Conservation (phyloP, 2,329 filamentous ascomycete genomes). For the Stagonosporopsis rhizophila region DNA sequence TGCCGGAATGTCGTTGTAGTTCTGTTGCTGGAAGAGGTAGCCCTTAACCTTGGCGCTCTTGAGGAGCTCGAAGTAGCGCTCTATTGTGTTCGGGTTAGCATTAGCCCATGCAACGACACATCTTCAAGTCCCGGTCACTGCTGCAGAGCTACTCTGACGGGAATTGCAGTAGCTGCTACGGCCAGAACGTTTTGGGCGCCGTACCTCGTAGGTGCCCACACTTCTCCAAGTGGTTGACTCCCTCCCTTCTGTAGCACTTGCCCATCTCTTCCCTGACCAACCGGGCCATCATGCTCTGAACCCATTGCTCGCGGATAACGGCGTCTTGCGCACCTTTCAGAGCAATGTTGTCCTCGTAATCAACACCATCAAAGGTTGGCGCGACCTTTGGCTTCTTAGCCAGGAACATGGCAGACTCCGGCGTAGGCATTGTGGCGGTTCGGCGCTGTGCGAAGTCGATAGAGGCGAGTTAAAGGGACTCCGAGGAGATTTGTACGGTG, state of each 20-base stretch:
- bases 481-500: slow-evolving; percentile 4
- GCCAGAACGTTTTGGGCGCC: slow-evolving; percentile 34
- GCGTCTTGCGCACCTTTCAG: slow-evolving; percentile 85
- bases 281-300: slow-evolving; percentile 86
- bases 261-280: slow-evolving; percentile 82
- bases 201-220: slow-evolving; percentile 81
- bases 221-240: slow-evolving; percentile 88
- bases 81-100: slow-evolving; percentile 55
- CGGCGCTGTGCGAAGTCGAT: slow-evolving; percentile 4
- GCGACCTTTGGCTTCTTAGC: slow-evolving; percentile 83
- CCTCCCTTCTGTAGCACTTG: slow-evolving; percentile 85
- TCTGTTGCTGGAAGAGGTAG: slow-evolving; percentile 80
- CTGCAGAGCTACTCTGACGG: not conserved
- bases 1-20: slow-evolving; percentile 62
- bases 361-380: slow-evolving; percentile 84
- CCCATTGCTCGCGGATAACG: slow-evolving; percentile 86
- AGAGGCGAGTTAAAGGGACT: not conserved
- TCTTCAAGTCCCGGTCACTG: not conserved
- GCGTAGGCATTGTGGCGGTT: slow-evolving; percentile 72
- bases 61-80: slow-evolving; percentile 79
- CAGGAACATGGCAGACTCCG: slow-evolving; percentile 82
- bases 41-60: slow-evolving; percentile 79
- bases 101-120: not conserved
- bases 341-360: slow-evolving; percentile 81
- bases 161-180: not conserved